A percentile compares a stretch with the other conserved stretches of the same genome.
These are phyloP conservation scores for Xenoacremonium recifei DNA, from an alignment of 2,329 filamentous ascomycete genomes.

Conservation along the genomic window DNA sequence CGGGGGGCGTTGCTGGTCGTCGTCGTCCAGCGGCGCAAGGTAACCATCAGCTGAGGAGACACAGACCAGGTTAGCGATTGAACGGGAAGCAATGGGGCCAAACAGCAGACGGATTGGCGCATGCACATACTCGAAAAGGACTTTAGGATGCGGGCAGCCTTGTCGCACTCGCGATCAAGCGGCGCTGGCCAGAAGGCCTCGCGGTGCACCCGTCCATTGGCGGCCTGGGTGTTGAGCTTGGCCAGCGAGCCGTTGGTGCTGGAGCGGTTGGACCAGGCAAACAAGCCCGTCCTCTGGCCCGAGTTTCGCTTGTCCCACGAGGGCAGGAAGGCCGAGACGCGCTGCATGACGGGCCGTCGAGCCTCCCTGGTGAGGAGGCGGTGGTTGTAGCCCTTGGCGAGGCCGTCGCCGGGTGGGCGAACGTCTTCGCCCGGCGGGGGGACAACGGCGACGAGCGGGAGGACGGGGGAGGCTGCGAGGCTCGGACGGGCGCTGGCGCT, in stretches of 20 bases:
- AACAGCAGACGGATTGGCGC: neutral
- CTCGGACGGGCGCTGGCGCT: constrained; percentile 6
- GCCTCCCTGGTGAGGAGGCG: constrained; percentile 14
- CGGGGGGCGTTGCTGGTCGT: no score
- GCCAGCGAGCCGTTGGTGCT: constrained; percentile 30
- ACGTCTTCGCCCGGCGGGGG: constrained; percentile 30
- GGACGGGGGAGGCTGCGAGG: constrained; percentile 1
- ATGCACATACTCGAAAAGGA: constrained; percentile 80
- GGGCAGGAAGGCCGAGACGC: constrained; percentile 42
- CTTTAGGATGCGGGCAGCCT: constrained; percentile 83
- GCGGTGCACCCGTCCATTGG: constrained; percentile 34
- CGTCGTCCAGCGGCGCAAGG: constrained; percentile 44
- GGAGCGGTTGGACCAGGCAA: constrained; percentile 49
- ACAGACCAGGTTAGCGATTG: constrained; percentile 18
- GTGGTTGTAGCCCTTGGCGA: constrained; percentile 12
- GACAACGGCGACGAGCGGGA: constrained; percentile 30
- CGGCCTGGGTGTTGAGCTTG: constrained; percentile 34
- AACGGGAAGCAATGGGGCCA: neutral
- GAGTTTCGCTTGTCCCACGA: constrained; percentile 45
- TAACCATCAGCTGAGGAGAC: constrained; percentile 52
- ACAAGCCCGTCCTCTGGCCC: constrained; percentile 31
- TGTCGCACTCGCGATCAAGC: constrained; percentile 86
- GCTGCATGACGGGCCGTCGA: constrained; percentile 39
- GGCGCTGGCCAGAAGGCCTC: constrained; percentile 85
- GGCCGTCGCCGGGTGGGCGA: constrained; percentile 33